phyloP scores from a whole-genome alignment of 139 green algal genomes.

The Trebouxia sp. region DNA sequence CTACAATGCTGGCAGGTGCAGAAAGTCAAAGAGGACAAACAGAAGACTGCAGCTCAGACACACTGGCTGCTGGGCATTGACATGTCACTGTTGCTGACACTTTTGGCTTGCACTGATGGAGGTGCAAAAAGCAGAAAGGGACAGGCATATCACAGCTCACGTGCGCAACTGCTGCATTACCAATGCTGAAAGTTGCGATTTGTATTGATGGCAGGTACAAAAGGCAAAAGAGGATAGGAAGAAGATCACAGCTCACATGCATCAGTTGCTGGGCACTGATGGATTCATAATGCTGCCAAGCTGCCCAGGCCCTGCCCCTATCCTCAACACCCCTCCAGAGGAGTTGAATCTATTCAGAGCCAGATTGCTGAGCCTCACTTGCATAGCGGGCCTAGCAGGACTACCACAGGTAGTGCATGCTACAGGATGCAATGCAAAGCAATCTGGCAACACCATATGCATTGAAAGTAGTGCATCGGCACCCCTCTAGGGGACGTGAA shows the following conservation, averaged over 20 bases:
- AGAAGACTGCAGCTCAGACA: too few species aligned
- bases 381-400: constrained; percentile 75
- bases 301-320: constrained; percentile 71
- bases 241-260: constrained; percentile 46
- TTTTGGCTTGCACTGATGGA: too few species aligned
- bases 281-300: constrained; percentile 75
- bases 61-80: too few species aligned
- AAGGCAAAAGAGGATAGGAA: neutral
- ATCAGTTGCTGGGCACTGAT: constrained; percentile 59
- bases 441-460: neutral
- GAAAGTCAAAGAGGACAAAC: too few species aligned
- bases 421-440: neutral
- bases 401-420: constrained; percentile 77
- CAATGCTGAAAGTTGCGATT: too few species aligned
- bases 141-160: too few species aligned
- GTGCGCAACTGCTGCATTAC: too few species aligned
- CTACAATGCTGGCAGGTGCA: too few species aligned
- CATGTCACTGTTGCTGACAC: too few species aligned
- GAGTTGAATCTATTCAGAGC: constrained; percentile 71
- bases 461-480: constrained; percentile 16
- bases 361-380: constrained; percentile 71
- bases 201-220: neutral
- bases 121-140: too few species aligned
- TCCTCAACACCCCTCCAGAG: constrained; percentile 41
- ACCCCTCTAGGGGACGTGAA: constrained; percentile 61